phyloP scores from a whole-genome alignment of 768 basidiomycete species.

The Lactarius sanguifluus region DNA sequence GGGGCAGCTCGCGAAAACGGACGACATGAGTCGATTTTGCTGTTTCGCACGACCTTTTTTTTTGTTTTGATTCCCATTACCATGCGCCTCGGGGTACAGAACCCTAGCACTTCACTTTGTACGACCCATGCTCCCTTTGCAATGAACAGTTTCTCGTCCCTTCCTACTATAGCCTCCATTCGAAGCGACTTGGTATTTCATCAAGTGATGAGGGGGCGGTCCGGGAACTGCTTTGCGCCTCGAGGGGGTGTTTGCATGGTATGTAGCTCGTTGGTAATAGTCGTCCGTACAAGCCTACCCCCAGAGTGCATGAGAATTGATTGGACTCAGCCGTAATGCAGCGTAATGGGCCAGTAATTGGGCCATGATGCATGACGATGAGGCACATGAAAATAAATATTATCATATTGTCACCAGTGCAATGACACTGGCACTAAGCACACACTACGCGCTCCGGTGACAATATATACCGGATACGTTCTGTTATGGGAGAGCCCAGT shows the following conservation, averaged over 20 bases:
- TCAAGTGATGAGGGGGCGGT: background rate
- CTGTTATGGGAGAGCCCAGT: background rate
- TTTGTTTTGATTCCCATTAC: background rate
- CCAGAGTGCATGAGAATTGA: background rate
- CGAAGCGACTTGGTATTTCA: background rate
- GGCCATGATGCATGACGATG: background rate
- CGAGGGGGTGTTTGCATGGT: background rate
- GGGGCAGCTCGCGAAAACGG: background rate
- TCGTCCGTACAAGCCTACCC: no score
- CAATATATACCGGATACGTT: background rate
- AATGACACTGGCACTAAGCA: background rate
- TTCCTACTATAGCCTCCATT: background rate
- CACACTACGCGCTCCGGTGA: background rate
- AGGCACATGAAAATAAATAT: background rate
- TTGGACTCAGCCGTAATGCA: background rate
- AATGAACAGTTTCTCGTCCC: background rate
- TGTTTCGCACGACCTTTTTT: background rate
- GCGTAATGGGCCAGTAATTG: no score
- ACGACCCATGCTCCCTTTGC: background rate
- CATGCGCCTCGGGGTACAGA: background rate
- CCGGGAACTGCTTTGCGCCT: background rate
- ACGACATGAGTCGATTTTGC: background rate
- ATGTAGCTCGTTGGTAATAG: no score
- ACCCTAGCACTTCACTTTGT: background rate
- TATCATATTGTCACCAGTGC: no score